A percentile compares a stretch with the other conserved stretches of the same genome.
These are phyloP conservation scores for Trichothecium sympodiale DNA, from an alignment of 2,329 filamentous ascomycete genomes.

Conservation along the genomic window DNA sequence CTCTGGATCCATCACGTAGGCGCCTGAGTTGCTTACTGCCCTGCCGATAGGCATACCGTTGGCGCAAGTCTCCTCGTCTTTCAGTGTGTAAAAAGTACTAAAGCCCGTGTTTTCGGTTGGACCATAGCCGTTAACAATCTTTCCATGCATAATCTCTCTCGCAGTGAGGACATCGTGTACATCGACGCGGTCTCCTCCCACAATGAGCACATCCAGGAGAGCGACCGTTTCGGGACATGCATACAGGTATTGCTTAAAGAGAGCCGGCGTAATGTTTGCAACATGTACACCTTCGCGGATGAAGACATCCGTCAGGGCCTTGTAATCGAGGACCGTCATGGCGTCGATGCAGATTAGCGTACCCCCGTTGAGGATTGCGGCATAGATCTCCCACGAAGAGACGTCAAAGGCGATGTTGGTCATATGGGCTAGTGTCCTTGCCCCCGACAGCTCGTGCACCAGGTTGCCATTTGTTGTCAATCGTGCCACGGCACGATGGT, in stretches of 20 bases:
- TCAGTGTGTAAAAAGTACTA: slow-evolving; percentile 6
- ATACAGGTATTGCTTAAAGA: slow-evolving; percentile 11
- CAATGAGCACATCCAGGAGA: slow-evolving; percentile 5
- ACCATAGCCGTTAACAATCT: slow-evolving; percentile 8
- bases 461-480: not conserved
- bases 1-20: slow-evolving; percentile 13
- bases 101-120: slow-evolving; percentile 10
- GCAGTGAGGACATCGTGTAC: slow-evolving; percentile 1
- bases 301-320: slow-evolving; percentile 5
- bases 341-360: slow-evolving; percentile 6
- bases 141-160: not conserved
- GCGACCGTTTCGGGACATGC: slow-evolving; percentile 4
- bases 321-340: slow-evolving; percentile 3
- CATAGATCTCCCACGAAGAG: slow-evolving; percentile 7
- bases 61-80: not conserved
- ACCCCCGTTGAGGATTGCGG: slow-evolving; percentile 7
- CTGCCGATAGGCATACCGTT: slow-evolving; percentile 11
- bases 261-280: slow-evolving; percentile 7
- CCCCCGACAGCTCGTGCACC: not conserved
- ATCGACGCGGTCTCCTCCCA: slow-evolving; percentile 11
- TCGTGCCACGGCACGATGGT: slow-evolving; percentile 4
- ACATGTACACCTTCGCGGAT: slow-evolving; percentile 5
- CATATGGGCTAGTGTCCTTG: slow-evolving; percentile 2
- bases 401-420: slow-evolving; percentile 7
- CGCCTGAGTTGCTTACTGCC: slow-evolving; percentile 10